Conservation (phyloP, 257 asterid species). For the Scutellaria barbata region DNA sequence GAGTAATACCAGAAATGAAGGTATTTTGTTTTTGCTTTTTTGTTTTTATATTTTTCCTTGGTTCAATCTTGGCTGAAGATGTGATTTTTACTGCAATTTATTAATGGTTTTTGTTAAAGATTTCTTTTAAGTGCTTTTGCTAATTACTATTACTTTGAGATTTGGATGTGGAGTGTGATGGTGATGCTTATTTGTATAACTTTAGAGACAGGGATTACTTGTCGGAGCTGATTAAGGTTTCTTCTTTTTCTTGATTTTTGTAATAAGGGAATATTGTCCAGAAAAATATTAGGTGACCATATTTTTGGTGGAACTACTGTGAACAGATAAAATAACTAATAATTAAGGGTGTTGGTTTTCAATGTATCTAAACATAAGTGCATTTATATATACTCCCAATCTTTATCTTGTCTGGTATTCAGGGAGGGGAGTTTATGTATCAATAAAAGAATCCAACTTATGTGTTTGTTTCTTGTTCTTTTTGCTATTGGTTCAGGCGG, state of each 20-base stretch:
- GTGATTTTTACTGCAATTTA: constrained; percentile 7
- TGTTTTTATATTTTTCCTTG: neutral
- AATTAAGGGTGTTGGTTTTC: neutral
- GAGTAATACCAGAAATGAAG: constrained; percentile 37
- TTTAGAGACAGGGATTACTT: neutral
- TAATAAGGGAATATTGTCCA: constrained; percentile 22
- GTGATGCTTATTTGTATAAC: neutral
- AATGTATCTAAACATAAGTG: neutral
- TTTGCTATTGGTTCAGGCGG: constrained; percentile 38
- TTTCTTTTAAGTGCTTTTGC: neutral
- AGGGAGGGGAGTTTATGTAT: neutral
- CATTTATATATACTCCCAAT: neutral
- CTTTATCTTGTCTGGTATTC: neutral
- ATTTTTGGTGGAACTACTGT: constrained; percentile 24
- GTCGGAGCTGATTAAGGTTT: constrained; percentile 27
- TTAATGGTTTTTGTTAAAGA: constrained; percentile 8
- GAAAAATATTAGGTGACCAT: constrained; percentile 1
- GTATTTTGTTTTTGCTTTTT: constrained; percentile 18
- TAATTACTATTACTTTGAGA: constrained; percentile 16
- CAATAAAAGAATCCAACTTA: constrained; percentile 4
- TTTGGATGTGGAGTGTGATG: constrained; percentile 29
- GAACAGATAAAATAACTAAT: constrained; percentile 2
- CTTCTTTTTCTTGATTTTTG: neutral
- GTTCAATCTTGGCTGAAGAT: neutral
- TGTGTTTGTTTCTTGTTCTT: constrained; percentile 28